Conservation (phyloP, 1,139 yeast genomes). For the Lodderomyces pseudojiufengensis region DNA sequence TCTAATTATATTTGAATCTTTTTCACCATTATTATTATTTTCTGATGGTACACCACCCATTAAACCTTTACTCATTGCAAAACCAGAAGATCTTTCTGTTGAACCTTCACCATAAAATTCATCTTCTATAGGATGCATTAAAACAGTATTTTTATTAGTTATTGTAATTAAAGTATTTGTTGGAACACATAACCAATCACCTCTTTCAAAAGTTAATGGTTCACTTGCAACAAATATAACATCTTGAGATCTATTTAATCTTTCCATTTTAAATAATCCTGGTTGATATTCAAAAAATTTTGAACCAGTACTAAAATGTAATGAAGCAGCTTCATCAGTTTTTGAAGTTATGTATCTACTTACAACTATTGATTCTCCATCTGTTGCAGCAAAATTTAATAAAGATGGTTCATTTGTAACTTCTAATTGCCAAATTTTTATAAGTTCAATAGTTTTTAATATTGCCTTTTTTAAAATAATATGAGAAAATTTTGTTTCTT, state of each 20-base stretch:
- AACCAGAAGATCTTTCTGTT: conserved; percentile 65
- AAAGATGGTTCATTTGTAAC: conserved; percentile 70
- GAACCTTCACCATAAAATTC: conserved; percentile 77
- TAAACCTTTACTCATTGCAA: conserved; percentile 87
- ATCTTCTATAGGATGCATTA: conserved; percentile 86
- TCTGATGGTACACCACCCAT: conserved; percentile 52
- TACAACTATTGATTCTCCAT: conserved; percentile 84
- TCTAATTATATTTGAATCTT: too few species aligned
- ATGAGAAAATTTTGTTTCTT: conserved; percentile 42
- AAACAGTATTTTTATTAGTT: conserved; percentile 71
- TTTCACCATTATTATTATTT: too few species aligned
- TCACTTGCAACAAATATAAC: conserved; percentile 96
- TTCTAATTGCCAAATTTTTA: conserved; percentile 62
- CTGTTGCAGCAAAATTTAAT: conserved; percentile 91
- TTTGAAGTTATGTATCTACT: conserved; percentile 84
- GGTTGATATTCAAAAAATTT: conserved; percentile 86
- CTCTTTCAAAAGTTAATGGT: conserved; percentile 92
- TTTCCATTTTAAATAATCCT: conserved; percentile 88
- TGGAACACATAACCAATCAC: conserved; percentile 97
- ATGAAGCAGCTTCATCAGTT: conserved; percentile 92
- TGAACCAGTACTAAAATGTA: conserved; percentile 93
- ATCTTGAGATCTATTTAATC: conserved; percentile 87
- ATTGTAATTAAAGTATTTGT: conserved; percentile 86
- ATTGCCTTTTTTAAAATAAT: conserved; percentile 63
- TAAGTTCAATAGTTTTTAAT: conserved; percentile 64